A percentile compares a stretch with the other conserved stretches of the same genome.
These are phyloP conservation scores for Seiridium unicorne DNA, from an alignment of 2,329 filamentous ascomycete species.

Conservation along the genomic window DNA sequence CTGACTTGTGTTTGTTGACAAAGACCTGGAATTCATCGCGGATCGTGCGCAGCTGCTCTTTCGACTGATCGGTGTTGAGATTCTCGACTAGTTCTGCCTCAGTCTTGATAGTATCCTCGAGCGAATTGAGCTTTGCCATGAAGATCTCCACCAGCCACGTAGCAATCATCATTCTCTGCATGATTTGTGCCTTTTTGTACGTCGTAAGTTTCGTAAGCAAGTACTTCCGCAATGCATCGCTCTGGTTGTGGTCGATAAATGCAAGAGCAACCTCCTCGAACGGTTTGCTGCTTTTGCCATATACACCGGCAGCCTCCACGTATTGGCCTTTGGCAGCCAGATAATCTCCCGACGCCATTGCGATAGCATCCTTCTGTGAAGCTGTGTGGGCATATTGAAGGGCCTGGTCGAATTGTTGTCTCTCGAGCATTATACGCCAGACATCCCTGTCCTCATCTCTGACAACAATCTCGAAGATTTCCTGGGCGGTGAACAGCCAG, in stretches of 20 bases:
- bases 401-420: conserved; percentile 85
- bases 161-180: conserved; percentile 95
- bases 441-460: conserved; percentile 88
- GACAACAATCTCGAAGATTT: conserved; percentile 92
- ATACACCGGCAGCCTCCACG: conserved; percentile 82
- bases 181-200: conserved; percentile 78
- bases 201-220: conserved; percentile 78
- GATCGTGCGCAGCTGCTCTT: conserved; percentile 68
- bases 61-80: conserved; percentile 67
- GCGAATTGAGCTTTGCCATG: conserved; percentile 92
- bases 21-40: conserved; percentile 86
- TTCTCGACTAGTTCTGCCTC: conserved; percentile 77
- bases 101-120: conserved; percentile 92
- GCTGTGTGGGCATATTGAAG: conserved; percentile 79
- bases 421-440: conserved; percentile 89
- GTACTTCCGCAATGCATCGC: conserved; percentile 88
- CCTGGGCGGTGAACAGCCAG: conserved; percentile 88
- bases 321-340: conserved; percentile 80
- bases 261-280: conserved; percentile 94
- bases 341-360: conserved; percentile 88
- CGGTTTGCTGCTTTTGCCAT: conserved; percentile 92
- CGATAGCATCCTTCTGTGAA: conserved; percentile 84
- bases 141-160: conserved; percentile 95
- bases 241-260: conserved; percentile 86
- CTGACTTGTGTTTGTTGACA: conserved; percentile 76